Evolutionary conservation across 2,329 filamentous ascomycete genomes (phyloP), one percentile per base, ranked within the genome.

Genomic region (Calonectria naviculata): DNA sequence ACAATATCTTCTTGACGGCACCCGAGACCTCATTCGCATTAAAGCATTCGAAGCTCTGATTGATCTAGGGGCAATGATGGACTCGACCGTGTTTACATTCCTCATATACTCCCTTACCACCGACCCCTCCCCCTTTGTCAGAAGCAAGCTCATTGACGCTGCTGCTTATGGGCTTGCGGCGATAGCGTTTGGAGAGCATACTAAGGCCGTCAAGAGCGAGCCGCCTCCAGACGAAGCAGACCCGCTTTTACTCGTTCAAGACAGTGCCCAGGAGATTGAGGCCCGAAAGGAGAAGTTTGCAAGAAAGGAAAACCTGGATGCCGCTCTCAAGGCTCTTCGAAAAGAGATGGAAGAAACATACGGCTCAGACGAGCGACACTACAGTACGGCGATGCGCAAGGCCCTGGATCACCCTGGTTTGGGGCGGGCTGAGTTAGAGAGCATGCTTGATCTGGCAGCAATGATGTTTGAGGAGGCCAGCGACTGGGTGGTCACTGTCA

Each of bases 1-100:
- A 26, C 89, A 91, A 74, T 93, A 93, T 76, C 83, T 92, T 12
- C 88, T 92, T 74, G 91, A 93, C 75, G 90, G 88, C 68, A 93
- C 90, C 7, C 83, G 86, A 60, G 91, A 93, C 73, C 81, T 88
- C 42, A 90, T 93, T 63, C 89, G 91, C 26, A 89, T 93, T 81
- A 92, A 92, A 80, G 90, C 90, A 2, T 93, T 91, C 67, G 89
- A 93, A 75, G 87, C 89, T 12, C 82, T 93, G 52, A 85, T 93
- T 42, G 90, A 93, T 72, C 86, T 93, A n/a, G 90, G 90, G 0
- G 86, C 88, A 60, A 83, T 93, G 75, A 83, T 88, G 74, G 88
- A 90, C 65, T 84, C 88, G 2, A 81, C 83, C 1, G 85, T 93
- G 49, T 85, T 92, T 74, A 85, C 84, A 58, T 87, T 92, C 67